phyloP scores from a whole-genome alignment of 1,284 basidiomycete genomes.

The Ceratobasidium papillatum region DNA sequence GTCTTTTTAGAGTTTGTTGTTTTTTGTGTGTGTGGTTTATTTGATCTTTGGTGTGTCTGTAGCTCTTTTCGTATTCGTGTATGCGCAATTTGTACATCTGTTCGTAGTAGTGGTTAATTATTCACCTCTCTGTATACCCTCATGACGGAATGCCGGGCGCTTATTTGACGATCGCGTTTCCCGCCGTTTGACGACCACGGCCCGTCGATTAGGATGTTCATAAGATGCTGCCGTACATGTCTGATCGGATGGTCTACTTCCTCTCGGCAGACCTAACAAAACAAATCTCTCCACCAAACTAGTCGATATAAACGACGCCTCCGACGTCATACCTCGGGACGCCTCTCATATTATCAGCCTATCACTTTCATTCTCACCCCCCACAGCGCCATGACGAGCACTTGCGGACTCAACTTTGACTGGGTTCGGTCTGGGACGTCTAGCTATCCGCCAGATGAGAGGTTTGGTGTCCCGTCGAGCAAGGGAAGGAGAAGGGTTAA shows the following conservation, averaged over 20 bases:
- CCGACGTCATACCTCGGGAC: no score
- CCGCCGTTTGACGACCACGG: no score
- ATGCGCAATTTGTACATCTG: conserved; percentile 10
- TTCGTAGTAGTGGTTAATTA: neutral
- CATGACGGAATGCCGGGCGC: no score
- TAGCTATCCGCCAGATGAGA: neutral
- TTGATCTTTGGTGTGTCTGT: neutral
- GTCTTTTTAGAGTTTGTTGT: neutral
- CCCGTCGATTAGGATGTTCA: no score
- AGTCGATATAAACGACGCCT: no score
- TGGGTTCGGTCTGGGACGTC: neutral
- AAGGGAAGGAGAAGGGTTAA: neutral
- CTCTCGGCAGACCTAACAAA: no score
- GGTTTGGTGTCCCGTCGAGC: neutral
- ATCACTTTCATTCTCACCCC: no score
- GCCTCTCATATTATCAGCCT: no score
- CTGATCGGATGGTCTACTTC: no score
- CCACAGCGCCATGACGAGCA: neutral
- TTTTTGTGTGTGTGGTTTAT: neutral
- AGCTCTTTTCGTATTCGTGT: neutral
- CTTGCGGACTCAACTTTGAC: neutral
- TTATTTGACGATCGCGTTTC: no score
- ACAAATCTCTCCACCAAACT: no score
- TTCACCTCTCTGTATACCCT: conserved; percentile 1
- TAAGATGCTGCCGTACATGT: no score